Conservation (phyloP, 1,139 yeast genomes). For the Nakaseomyces kungkrabaensis region DNA sequence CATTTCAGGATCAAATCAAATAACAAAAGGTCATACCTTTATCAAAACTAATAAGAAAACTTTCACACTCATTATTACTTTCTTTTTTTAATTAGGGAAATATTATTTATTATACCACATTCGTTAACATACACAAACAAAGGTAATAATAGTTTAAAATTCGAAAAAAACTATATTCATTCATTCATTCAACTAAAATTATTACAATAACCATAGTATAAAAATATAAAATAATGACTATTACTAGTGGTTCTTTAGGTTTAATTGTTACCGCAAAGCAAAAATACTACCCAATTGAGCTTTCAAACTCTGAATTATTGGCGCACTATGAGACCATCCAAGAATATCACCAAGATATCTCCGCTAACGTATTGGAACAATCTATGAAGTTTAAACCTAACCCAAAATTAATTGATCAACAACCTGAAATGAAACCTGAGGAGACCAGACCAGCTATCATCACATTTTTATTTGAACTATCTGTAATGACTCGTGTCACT, state of each 20-base stretch:
- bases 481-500: conserved; percentile 47
- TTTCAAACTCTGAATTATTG: conserved; percentile 42
- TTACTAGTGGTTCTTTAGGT: conserved; percentile 15
- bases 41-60: neutral
- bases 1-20: neutral
- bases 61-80: neutral
- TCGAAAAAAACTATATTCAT: neutral
- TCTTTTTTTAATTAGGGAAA: neutral
- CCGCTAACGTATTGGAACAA: conserved; percentile 34
- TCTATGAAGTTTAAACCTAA: conserved; percentile 39
- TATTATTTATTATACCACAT: neutral
- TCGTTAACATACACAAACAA: neutral
- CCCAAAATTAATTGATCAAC: conserved; percentile 46
- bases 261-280: conserved; percentile 31
- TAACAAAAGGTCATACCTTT: neutral
- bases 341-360: conserved; percentile 49
- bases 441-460: conserved; percentile 41
- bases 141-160: neutral
- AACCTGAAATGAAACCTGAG: conserved; percentile 49
- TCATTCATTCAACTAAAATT: too few relatives aligned
- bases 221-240: neutral
- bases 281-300: conserved; percentile 39
- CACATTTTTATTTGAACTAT: conserved; percentile 49
- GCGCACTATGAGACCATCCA: conserved; percentile 38
- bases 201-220: neutral